Evolutionary conservation across 768 basidiomycete genomes (phyloP).

Genomic region (Amanita rimosa): DNA sequence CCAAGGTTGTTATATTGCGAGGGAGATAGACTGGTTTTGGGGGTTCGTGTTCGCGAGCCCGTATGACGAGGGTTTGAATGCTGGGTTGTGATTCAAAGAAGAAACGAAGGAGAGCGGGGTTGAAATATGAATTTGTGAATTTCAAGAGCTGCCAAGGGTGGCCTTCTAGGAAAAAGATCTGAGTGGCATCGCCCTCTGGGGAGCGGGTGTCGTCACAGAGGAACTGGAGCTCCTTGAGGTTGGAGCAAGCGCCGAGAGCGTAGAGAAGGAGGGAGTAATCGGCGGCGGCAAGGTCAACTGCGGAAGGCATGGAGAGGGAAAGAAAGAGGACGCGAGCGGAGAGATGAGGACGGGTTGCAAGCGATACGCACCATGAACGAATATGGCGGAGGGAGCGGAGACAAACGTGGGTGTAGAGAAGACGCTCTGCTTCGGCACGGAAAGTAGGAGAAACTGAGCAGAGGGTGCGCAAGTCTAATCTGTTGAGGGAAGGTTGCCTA

Average conservation of each 20-base stretch:
- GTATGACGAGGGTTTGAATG: slow-evolving; percentile 7
- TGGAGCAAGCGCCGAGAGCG: slow-evolving; percentile 9
- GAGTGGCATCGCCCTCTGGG: slow-evolving; percentile 8
- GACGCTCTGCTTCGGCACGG: slow-evolving; percentile 14
- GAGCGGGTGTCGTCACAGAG: slow-evolving; percentile 6
- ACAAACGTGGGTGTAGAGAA: slow-evolving; percentile 12
- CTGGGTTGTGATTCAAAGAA: slow-evolving; percentile 11
- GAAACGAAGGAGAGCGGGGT: slow-evolving; percentile 5
- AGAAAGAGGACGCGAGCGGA: slow-evolving; percentile 9
- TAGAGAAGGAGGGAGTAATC: slow-evolving; percentile 11
- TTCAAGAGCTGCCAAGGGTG: slow-evolving; percentile 12
- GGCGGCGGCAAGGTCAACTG: slow-evolving; percentile 10
- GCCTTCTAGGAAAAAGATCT: slow-evolving; percentile 13
- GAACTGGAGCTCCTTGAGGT: slow-evolving; percentile 11
- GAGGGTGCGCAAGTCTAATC: slow-evolving; percentile 10
- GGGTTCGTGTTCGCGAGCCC: slow-evolving; percentile 1
- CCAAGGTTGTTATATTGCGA: slow-evolving; percentile 9
- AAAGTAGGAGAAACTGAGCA: slow-evolving; percentile 13
- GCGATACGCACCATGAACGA: slow-evolving; percentile 11
- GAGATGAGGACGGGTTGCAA: slow-evolving; percentile 12
- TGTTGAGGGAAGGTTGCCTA: slow-evolving; percentile 7
- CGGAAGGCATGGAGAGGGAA: slow-evolving; percentile 11
- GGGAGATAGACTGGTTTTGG: slow-evolving; percentile 8
- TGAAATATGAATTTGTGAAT: slow-evolving; percentile 16
- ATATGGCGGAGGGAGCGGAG: slow-evolving; percentile 10